phyloP scores from a whole-genome alignment of 108 stramenopile genomes.

The Fragilaria crotonensis region DNA sequence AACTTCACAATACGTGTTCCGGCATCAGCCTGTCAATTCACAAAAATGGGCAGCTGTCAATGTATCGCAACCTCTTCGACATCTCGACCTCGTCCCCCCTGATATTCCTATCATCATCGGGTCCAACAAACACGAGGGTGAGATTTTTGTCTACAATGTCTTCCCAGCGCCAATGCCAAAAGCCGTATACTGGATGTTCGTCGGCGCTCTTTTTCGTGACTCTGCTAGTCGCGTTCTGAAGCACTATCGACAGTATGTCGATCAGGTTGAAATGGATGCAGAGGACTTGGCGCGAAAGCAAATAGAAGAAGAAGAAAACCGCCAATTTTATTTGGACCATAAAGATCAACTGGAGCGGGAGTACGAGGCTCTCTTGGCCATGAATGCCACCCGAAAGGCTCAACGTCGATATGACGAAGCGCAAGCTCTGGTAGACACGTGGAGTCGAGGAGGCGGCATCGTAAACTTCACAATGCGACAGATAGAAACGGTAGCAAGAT shows the following conservation, averaged over 20 bases:
- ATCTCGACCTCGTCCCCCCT: slow-evolving; percentile 42
- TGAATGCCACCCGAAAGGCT: slow-evolving; percentile 16
- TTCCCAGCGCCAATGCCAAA: slow-evolving; percentile 79
- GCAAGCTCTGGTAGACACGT: slow-evolving; percentile 20
- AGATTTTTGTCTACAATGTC: slow-evolving; percentile 79
- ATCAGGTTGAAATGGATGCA: slow-evolving; percentile 47
- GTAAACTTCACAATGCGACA: no score
- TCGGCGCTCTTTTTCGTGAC: slow-evolving; percentile 68
- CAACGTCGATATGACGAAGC: slow-evolving; percentile 11
- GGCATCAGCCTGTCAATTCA: no score
- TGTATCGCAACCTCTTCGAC: slow-evolving; percentile 61
- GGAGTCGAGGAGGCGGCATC: no score
- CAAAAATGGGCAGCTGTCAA: slow-evolving; percentile 56
- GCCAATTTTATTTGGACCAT: slow-evolving; percentile 44
- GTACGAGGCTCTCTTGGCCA: slow-evolving; percentile 28
- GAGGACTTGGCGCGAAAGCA: slow-evolving; percentile 35
- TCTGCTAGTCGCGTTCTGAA: slow-evolving; percentile 47
- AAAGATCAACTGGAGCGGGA: slow-evolving; percentile 41
- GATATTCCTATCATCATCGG: slow-evolving; percentile 73
- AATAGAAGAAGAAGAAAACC: slow-evolving; percentile 46
- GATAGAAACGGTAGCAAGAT: no score
- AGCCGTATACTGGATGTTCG: slow-evolving; percentile 78
- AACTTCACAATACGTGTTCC: no score
- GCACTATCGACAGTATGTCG: slow-evolving; percentile 50
- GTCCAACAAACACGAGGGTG: slow-evolving; percentile 69